Conservation (phyloP, 2,329 filamentous ascomycete species). For the Acrocalymma vagum region DNA sequence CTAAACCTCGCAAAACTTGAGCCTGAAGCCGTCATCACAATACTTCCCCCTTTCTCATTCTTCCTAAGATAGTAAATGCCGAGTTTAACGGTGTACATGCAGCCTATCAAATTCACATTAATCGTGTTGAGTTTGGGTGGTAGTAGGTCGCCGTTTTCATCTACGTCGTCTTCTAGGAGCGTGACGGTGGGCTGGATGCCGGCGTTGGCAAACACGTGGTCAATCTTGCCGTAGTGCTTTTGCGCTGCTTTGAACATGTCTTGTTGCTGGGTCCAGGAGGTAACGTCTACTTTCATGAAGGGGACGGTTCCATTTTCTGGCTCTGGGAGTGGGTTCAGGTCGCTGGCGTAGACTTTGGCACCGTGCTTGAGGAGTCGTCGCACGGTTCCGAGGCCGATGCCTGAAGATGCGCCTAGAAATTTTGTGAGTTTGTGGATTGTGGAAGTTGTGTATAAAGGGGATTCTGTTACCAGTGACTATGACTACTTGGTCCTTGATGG, state of each 20-base stretch:
- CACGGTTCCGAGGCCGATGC: slow-evolving; percentile 67
- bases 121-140: slow-evolving; percentile 34
- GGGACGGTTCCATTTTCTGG: slow-evolving; percentile 28
- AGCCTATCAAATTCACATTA: slow-evolving; percentile 39
- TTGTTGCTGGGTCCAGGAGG: slow-evolving; percentile 60
- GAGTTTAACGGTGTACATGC: slow-evolving; percentile 39
- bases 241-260: slow-evolving; percentile 61
- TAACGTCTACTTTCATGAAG: slow-evolving; percentile 39
- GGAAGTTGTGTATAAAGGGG: slow-evolving; percentile 1
- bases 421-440: background rate
- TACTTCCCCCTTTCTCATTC: slow-evolving; percentile 33
- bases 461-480: slow-evolving; percentile 58
- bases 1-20: slow-evolving; percentile 36
- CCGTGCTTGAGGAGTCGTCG: slow-evolving; percentile 61
- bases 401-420: slow-evolving; percentile 62
- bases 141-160: slow-evolving; percentile 36
- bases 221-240: slow-evolving; percentile 50
- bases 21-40: slow-evolving; percentile 41
- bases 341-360: slow-evolving; percentile 64
- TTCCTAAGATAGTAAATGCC: slow-evolving; percentile 37
- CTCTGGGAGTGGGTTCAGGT: slow-evolving; percentile 56
- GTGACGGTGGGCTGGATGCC: slow-evolving; percentile 27
- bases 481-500: slow-evolving; percentile 60
- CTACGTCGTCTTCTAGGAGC: slow-evolving; percentile 38
- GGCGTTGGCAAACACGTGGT: slow-evolving; percentile 55